These are phyloP conservation scores for Xylaria longipes DNA, from an alignment of 495 filamentous ascomycete species.

Conservation along the genomic window DNA sequence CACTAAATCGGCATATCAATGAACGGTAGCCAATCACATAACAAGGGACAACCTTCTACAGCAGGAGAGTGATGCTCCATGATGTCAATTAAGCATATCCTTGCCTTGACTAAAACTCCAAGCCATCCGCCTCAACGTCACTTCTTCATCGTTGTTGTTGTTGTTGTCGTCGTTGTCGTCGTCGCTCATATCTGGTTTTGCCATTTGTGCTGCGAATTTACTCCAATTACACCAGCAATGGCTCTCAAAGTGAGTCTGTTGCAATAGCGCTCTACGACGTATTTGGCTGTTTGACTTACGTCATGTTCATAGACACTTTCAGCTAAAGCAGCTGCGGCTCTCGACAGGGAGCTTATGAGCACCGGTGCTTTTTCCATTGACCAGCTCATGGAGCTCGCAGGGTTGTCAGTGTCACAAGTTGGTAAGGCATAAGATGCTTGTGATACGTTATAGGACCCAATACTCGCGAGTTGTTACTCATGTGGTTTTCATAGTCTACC, in stretches of 20 bases:
- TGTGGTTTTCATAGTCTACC: slow-evolving; percentile 65
- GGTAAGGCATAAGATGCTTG: slow-evolving; percentile 54
- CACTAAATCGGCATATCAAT: background rate
- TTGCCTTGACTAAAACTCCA: slow-evolving; percentile 15
- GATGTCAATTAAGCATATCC: slow-evolving; percentile 33
- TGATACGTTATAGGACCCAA: background rate
- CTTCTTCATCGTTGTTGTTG: background rate
- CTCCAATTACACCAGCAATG: slow-evolving; percentile 38
- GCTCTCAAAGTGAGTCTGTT: slow-evolving; percentile 52
- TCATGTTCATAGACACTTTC: slow-evolving; percentile 70
- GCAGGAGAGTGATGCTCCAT: background rate
- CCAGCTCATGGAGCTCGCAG: slow-evolving; percentile 96
- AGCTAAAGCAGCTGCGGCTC: slow-evolving; percentile 82
- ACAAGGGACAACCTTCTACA: slow-evolving; percentile 22
- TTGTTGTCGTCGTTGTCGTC: too few species aligned
- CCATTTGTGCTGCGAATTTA: background rate
- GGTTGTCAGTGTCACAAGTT: slow-evolving; percentile 90
- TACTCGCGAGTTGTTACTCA: background rate
- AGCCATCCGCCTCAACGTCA: background rate
- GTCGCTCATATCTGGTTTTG: background rate
- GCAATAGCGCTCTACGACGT: background rate
- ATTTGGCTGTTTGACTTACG: slow-evolving; percentile 30
- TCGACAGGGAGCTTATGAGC: slow-evolving; percentile 95
- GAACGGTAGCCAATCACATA: slow-evolving; percentile 29
- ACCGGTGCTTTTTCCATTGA: slow-evolving; percentile 91